Conservation (phyloP, 331 rosid species). For the Erythrophleum ivorense region DNA sequence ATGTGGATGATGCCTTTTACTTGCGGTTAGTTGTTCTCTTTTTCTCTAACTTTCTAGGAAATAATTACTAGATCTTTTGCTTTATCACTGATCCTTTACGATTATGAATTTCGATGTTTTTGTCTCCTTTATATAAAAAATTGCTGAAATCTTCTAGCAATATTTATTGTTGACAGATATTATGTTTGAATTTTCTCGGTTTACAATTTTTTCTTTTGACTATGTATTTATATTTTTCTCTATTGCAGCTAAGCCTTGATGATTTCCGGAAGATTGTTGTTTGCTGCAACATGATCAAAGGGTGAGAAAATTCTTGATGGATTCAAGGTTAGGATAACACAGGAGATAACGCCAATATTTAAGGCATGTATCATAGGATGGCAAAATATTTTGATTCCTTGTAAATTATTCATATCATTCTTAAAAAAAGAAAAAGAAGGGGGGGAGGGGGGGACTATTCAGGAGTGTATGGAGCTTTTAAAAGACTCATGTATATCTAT, state of each 20-base stretch:
- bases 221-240: neutral
- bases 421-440: no score
- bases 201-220: neutral
- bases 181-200: neutral
- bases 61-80: neutral
- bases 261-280: conserved; percentile 78
- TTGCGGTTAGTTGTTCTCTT: neutral
- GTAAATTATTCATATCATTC: neutral
- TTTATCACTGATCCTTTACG: neutral
- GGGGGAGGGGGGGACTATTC: no score
- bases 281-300: conserved; percentile 82
- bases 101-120: neutral
- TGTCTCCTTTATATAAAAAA: neutral
- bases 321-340: neutral
- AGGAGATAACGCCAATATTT: neutral
- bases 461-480: neutral
- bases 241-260: conserved; percentile 72
- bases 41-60: conserved; percentile 9
- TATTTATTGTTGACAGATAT: neutral
- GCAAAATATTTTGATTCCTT: neutral
- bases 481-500: neutral
- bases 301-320: conserved; percentile 47
- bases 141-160: neutral
- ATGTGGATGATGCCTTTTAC: neutral
- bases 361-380: conserved; percentile 1